Evolutionary conservation across 2,329 filamentous ascomycete genomes (phyloP).

Genomic region (Pyrenophora tritici-repentis): DNA sequence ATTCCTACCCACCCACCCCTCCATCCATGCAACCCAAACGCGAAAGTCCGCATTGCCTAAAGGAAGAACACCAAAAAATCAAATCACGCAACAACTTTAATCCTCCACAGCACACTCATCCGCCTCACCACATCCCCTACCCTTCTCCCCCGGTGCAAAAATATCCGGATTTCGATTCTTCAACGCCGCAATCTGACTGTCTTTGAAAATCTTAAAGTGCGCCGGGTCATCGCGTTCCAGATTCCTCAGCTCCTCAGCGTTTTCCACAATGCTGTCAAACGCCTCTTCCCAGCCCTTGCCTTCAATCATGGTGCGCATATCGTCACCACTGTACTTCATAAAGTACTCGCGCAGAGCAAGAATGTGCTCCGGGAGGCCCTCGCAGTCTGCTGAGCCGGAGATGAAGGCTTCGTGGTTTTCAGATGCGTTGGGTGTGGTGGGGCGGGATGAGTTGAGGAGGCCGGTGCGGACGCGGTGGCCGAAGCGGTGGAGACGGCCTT

Average conservation of each 20-base stretch:
- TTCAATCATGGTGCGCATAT: constrained; percentile 59
- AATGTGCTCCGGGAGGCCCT: constrained; percentile 49
- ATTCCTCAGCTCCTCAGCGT: constrained; percentile 68
- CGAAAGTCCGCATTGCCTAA: too few relatives aligned
- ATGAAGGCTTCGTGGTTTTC: constrained; percentile 24
- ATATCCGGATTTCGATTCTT: constrained; percentile 42
- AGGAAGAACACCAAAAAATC: too few relatives aligned
- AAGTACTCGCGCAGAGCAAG: constrained; percentile 66
- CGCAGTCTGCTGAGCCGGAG: constrained; percentile 43
- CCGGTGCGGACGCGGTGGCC: constrained; percentile 69
- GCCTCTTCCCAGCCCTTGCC: constrained; percentile 65
- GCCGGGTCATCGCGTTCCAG: constrained; percentile 55
- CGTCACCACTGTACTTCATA: constrained; percentile 65
- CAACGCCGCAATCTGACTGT: constrained; percentile 46
- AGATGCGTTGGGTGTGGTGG: constrained; percentile 22
- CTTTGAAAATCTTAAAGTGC: constrained; percentile 39
- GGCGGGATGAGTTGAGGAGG: constrained; percentile 54
- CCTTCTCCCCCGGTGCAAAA: constrained; percentile 16
- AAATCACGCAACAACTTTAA: neutral
- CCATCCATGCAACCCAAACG: too few relatives aligned
- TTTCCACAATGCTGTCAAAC: constrained; percentile 66
- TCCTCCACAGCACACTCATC: constrained; percentile 14
- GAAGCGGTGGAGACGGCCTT: constrained; percentile 71
- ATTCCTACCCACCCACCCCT: too few relatives aligned
- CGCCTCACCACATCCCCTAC: neutral